phyloP scores from a whole-genome alignment of 441 rosid species.

The Capsella rubella region DNA sequence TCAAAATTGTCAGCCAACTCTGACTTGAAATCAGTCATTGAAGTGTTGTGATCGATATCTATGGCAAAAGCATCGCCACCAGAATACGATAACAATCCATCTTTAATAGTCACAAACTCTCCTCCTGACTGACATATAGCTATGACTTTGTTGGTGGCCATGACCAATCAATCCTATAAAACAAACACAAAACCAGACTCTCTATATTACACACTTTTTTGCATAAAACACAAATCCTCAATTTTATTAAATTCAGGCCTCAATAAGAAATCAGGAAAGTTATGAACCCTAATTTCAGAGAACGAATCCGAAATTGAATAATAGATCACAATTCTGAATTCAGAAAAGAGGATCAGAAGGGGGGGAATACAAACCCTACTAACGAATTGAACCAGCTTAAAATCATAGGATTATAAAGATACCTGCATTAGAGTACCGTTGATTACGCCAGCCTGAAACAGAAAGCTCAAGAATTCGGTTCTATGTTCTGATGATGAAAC shows the following conservation, averaged over 20 bases:
- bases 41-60: slow-evolving; percentile 67
- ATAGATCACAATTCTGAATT: slow-evolving; percentile 1
- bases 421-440: slow-evolving; percentile 28
- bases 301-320: slow-evolving; percentile 6
- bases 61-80: slow-evolving; percentile 92
- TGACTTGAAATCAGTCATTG: slow-evolving; percentile 64
- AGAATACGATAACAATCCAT: slow-evolving; percentile 67
- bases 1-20: slow-evolving; percentile 80
- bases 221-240: background rate
- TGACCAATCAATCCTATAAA: slow-evolving; percentile 45
- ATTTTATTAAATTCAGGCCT: slow-evolving; percentile 11
- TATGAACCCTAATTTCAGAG: slow-evolving; percentile 22
- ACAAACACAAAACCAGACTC: background rate
- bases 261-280: background rate
- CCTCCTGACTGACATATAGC: slow-evolving; percentile 94
- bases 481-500: background rate
- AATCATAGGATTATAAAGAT: background rate
- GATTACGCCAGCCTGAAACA: slow-evolving; percentile 25
- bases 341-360: background rate
- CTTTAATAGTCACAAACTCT: slow-evolving; percentile 68
- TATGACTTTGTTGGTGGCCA: slow-evolving; percentile 78
- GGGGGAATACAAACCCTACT: slow-evolving; percentile 5
- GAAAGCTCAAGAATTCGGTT: slow-evolving; percentile 9
- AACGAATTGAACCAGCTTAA: slow-evolving; percentile 22
- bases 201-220: background rate